These are phyloP conservation scores for Zalerion maritima DNA, from an alignment of 495 filamentous ascomycete species.

Conservation along the genomic window DNA sequence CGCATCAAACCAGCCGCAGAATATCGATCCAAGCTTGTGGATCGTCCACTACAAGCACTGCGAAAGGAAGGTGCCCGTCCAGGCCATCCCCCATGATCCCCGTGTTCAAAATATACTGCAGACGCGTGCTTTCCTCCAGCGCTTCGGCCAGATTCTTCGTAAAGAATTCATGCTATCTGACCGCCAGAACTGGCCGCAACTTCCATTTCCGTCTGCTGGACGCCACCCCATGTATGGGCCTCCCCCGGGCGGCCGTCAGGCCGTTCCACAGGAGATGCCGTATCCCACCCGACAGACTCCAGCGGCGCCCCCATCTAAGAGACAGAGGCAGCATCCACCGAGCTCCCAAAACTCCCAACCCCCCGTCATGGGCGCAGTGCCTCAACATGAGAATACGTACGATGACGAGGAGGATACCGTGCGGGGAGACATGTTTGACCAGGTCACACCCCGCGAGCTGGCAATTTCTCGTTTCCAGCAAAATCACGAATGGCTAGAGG, in stretches of 20 bases:
- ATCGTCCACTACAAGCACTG: conserved; percentile 80
- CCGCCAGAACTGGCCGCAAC: conserved; percentile 72
- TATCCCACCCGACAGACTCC: conserved; percentile 31
- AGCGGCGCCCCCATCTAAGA: conserved; percentile 28
- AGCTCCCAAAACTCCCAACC: conserved; percentile 13
- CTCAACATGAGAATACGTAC: conserved; percentile 36
- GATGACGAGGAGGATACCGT: conserved; percentile 85
- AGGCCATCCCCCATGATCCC: conserved; percentile 41
- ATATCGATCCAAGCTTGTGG: conserved; percentile 76
- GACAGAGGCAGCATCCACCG: conserved; percentile 20
- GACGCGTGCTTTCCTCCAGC: conserved; percentile 54
- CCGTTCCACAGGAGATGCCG: conserved; percentile 33
- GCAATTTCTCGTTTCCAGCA: conserved; percentile 73
- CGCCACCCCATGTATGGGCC: conserved; percentile 28
- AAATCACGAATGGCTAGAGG: conserved; percentile 98
- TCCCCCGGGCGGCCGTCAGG: conserved; percentile 18
- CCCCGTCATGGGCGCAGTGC: conserved; percentile 14
- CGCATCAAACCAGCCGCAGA: conserved; percentile 41
- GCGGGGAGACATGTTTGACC: conserved; percentile 74
- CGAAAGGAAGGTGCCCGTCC: conserved; percentile 54
- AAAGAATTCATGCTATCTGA: conserved; percentile 94
- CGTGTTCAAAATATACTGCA: conserved; percentile 45
- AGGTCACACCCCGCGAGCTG: conserved; percentile 75
- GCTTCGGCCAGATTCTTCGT: conserved; percentile 63
- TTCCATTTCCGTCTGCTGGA: conserved; percentile 46